Evolutionary conservation across 2,329 filamentous ascomycete genomes (phyloP).

Genomic region (Cladophialophora yegresii): DNA sequence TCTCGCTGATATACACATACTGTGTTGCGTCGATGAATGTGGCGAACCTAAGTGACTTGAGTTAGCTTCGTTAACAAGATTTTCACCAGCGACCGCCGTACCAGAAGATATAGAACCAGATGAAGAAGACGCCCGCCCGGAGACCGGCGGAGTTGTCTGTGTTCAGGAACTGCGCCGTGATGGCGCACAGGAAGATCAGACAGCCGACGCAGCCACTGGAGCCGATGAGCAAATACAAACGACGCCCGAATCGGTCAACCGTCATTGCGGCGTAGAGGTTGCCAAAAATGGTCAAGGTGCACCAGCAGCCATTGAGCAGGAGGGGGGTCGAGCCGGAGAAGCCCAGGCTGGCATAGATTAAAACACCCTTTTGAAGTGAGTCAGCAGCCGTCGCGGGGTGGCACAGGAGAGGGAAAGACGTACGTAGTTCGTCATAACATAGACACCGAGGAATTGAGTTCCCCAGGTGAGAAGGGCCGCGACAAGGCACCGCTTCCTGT

Average conservation of each 20-base stretch:
- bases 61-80: no score
- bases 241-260: conserved; percentile 44
- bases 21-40: conserved; percentile 42
- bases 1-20: conserved; percentile 30
- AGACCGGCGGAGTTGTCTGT: conserved; percentile 42
- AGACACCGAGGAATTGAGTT: conserved; percentile 42
- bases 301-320: conserved; percentile 50
- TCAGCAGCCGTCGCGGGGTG: conserved; percentile 40
- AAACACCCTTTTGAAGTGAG: conserved; percentile 45
- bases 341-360: conserved; percentile 45
- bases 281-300: conserved; percentile 46
- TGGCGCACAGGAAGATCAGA: conserved; percentile 44
- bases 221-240: conserved; percentile 43
- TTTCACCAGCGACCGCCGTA: conserved; percentile 41
- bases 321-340: conserved; percentile 46
- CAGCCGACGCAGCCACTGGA: conserved; percentile 45
- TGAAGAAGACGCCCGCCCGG: conserved; percentile 46
- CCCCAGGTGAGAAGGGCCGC: conserved; percentile 47
- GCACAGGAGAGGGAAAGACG: background rate
- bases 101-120: conserved; percentile 46
- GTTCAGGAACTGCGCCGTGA: conserved; percentile 43
- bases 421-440: conserved; percentile 27
- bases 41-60: no score
- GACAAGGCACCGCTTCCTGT: conserved; percentile 46
- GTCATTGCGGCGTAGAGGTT: conserved; percentile 49